phyloP scores from a whole-genome alignment of 1,284 basidiomycete species.

The Papiliotrema fonsecae region DNA sequence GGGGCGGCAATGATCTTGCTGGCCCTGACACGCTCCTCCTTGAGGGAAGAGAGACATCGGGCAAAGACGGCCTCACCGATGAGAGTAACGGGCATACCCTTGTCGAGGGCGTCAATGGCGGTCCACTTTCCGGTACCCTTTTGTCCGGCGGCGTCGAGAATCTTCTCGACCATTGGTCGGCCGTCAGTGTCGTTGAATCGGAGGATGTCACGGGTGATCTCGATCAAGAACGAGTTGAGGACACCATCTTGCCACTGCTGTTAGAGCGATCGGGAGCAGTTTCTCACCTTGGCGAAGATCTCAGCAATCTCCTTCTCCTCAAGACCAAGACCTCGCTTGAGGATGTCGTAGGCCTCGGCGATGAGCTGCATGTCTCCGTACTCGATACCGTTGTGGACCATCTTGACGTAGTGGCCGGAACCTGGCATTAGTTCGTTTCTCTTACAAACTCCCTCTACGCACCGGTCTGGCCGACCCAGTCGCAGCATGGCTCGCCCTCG shows the following conservation, averaged over 20 bases:
- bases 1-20: slow-evolving; percentile 88
- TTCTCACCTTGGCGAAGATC: slow-evolving; percentile 62
- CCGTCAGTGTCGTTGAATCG: slow-evolving; percentile 92
- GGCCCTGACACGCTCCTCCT: slow-evolving; percentile 92
- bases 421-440: slow-evolving; percentile 77
- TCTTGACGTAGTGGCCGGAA: slow-evolving; percentile 90
- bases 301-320: slow-evolving; percentile 79
- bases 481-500: slow-evolving; percentile 94
- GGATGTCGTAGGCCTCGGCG: slow-evolving; percentile 96
- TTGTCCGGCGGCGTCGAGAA: slow-evolving; percentile 93
- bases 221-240: slow-evolving; percentile 98
- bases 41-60: slow-evolving; percentile 94
- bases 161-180: slow-evolving; percentile 82
- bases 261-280: slow-evolving; percentile 3
- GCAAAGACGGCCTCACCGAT: slow-evolving; percentile 99
- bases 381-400: slow-evolving; percentile 71
- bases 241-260: slow-evolving; percentile 91
- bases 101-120: slow-evolving; percentile 94
- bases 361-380: slow-evolving; percentile 99
- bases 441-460: slow-evolving; percentile 18
- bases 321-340: slow-evolving; percentile 91
- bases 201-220: slow-evolving; percentile 94
- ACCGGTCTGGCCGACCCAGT: slow-evolving; percentile 97
- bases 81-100: slow-evolving; percentile 90
- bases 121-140: slow-evolving; percentile 99